These are phyloP conservation scores for Teratosphaeria destructans DNA, from an alignment of 2,329 filamentous ascomycete species.

Conservation along the genomic window DNA sequence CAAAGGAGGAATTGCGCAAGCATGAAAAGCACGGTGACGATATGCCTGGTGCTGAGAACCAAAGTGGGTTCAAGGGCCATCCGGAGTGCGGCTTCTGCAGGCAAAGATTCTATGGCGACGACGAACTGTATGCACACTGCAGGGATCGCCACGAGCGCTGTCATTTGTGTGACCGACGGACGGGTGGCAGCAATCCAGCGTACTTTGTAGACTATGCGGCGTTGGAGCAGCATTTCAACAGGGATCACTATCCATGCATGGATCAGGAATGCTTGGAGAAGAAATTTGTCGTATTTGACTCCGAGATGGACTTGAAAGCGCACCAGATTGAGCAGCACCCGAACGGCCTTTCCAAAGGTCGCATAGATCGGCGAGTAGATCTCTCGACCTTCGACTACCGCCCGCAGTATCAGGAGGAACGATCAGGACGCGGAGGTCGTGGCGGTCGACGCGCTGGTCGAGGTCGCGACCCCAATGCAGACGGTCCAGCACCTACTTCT, in stretches of 20 bases:
- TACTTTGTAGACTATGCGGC: conserved; percentile 87
- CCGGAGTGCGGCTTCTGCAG: conserved; percentile 90
- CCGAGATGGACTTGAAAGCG: conserved; percentile 87
- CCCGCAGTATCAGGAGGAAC: conserved; percentile 54
- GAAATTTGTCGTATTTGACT: conserved; percentile 95
- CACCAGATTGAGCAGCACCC: conserved; percentile 82
- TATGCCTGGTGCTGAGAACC: conserved; percentile 75
- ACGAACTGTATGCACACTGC: conserved; percentile 90
- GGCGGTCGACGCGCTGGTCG: conserved; percentile 46
- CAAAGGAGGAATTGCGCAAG: conserved; percentile 64
- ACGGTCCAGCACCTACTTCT: conserved; percentile 64
- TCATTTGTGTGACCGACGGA: conserved; percentile 75
- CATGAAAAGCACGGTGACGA: conserved; percentile 91
- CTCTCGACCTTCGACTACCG: conserved; percentile 77
- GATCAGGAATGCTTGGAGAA: conserved; percentile 88
- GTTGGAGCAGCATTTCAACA: conserved; percentile 75
- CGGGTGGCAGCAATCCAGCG: conserved; percentile 58
- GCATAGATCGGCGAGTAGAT: conserved; percentile 77
- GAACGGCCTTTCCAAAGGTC: conserved; percentile 67
- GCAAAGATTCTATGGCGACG: conserved; percentile 86
- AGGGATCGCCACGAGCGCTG: conserved; percentile 89
- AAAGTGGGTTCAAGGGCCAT: conserved; percentile 93
- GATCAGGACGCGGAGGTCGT: conserved; percentile 34
- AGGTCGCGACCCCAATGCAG: conserved; percentile 78
- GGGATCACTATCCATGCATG: conserved; percentile 75